A percentile compares a stretch with the other conserved stretches of the same genome.
Evolutionary conservation across 192 early-diverging fungal genomes (phyloP).

Genomic region (Coemansia sp.): DNA sequence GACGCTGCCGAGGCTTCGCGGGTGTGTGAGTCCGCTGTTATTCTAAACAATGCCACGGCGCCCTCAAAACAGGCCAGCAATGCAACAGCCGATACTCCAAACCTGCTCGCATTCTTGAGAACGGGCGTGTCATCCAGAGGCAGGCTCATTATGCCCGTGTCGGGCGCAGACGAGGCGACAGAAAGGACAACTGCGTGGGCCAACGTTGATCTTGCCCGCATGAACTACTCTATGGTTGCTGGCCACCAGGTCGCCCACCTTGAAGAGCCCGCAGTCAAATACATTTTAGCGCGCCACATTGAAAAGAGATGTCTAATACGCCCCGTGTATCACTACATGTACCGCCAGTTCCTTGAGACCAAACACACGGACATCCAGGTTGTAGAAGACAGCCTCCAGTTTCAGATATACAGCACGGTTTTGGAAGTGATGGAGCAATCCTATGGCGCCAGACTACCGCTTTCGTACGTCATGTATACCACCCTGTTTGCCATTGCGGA

Average conservation of each 20-base stretch:
- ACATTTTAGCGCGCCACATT: conserved; percentile 5
- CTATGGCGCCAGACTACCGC: conserved; percentile 6
- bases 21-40: conserved; percentile 32
- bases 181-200: conserved; percentile 2
- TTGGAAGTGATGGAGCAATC: conserved; percentile 12
- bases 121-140: conserved; percentile 8
- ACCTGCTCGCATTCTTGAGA: conserved; percentile 23
- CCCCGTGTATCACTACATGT: conserved; percentile 36
- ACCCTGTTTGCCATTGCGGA: conserved; percentile 38
- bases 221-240: conserved; percentile 23
- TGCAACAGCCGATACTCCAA: conserved; percentile 8
- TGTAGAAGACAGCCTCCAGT: conserved; percentile 21
- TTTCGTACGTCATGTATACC: conserved; percentile 30
- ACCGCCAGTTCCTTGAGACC: conserved; percentile 3
- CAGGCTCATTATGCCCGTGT: conserved; percentile 6
- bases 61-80: not conserved
- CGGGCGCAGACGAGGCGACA: not conserved
- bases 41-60: conserved; percentile 28
- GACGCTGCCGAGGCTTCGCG: conserved; percentile 6
- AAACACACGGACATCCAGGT: conserved; percentile 9
- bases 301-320: conserved; percentile 25
- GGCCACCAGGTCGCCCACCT: conserved; percentile 24
- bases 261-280: conserved; percentile 10
- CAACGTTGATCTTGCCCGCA: conserved; percentile 1
- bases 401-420: conserved; percentile 38